Evolutionary conservation across 345 rosid genomes (phyloP).

Genomic region (Aquilaria sinensis): DNA sequence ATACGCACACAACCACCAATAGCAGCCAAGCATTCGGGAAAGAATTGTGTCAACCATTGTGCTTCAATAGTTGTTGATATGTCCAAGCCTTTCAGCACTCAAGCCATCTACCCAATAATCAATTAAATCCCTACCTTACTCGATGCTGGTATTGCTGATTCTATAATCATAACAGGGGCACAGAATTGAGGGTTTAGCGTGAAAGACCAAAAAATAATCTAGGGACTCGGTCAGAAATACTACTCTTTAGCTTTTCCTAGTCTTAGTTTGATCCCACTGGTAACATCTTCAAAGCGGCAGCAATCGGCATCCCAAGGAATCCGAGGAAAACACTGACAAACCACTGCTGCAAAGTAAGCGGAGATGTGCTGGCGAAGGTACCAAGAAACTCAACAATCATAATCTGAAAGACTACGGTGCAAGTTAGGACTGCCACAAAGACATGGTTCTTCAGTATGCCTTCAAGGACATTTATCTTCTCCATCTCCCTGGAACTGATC

Average conservation of each 20-base stretch:
- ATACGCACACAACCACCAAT: no score
- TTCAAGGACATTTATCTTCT: slow-evolving; percentile 61
- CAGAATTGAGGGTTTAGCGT: no score
- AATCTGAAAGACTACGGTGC: slow-evolving; percentile 62
- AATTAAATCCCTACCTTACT: no score
- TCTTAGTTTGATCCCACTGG: slow-evolving; percentile 46
- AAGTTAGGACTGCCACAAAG: slow-evolving; percentile 44
- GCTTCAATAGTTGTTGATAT: no score
- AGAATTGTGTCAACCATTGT: no score
- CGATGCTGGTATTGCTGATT: no score
- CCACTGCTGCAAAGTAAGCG: slow-evolving; percentile 73
- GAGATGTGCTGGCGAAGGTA: slow-evolving; percentile 67
- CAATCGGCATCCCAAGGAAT: slow-evolving; percentile 93
- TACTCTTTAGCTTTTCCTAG: not conserved
- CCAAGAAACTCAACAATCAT: slow-evolving; percentile 61
- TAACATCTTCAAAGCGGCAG: slow-evolving; percentile 75
- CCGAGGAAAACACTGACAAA: slow-evolving; percentile 62
- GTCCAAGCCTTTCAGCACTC: no score
- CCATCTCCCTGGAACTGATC: slow-evolving; percentile 80
- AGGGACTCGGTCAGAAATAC: slow-evolving; percentile 1
- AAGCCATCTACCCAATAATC: no score
- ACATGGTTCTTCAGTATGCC: slow-evolving; percentile 63
- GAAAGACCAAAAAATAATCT: not conserved
- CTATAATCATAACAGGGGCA: no score
- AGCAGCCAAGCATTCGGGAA: no score